These are phyloP conservation scores for Pelargonium nanum DNA, from an alignment of 345 rosid species.

Conservation along the genomic window DNA sequence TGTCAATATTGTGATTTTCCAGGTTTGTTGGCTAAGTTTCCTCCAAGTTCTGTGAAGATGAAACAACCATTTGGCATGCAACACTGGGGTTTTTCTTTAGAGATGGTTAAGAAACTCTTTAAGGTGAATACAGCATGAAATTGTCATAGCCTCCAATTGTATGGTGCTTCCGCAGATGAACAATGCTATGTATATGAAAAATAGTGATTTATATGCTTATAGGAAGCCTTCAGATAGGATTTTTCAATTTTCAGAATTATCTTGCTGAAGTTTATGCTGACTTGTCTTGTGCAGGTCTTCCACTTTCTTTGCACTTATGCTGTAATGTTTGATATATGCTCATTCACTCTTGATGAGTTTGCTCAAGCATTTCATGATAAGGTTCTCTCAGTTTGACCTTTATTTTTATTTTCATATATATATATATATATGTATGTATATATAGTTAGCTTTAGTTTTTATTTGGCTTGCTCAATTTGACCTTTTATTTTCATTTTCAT, in stretches of 20 bases:
- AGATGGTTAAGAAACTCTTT: constrained; percentile 75
- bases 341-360: constrained; percentile 85
- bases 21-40: constrained; percentile 82
- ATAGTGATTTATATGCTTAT: too few relatives aligned
- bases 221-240: neutral
- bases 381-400: constrained; percentile 49
- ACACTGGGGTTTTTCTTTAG: constrained; percentile 78
- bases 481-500: neutral
- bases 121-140: constrained; percentile 42
- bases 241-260: constrained; percentile 4
- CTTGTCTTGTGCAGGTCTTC: constrained; percentile 55
- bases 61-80: constrained; percentile 66
- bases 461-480: constrained; percentile 4
- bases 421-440: constrained; percentile 1
- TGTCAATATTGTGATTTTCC: constrained; percentile 24
- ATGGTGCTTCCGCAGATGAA: constrained; percentile 2
- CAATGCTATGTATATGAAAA: neutral
- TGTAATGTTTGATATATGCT: constrained; percentile 38
- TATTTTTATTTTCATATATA: neutral
- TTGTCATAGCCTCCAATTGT: neutral
- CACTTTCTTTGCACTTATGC: constrained; percentile 87
- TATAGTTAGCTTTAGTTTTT: constrained; percentile 6
- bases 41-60: constrained; percentile 77
- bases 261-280: constrained; percentile 12
- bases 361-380: constrained; percentile 89